A percentile compares a stretch with the other conserved stretches of the same genome.
These are phyloP conservation scores for Thraustochytrium striatum DNA, from an alignment of 352 stramenopile species.

Conservation along the genomic window DNA sequence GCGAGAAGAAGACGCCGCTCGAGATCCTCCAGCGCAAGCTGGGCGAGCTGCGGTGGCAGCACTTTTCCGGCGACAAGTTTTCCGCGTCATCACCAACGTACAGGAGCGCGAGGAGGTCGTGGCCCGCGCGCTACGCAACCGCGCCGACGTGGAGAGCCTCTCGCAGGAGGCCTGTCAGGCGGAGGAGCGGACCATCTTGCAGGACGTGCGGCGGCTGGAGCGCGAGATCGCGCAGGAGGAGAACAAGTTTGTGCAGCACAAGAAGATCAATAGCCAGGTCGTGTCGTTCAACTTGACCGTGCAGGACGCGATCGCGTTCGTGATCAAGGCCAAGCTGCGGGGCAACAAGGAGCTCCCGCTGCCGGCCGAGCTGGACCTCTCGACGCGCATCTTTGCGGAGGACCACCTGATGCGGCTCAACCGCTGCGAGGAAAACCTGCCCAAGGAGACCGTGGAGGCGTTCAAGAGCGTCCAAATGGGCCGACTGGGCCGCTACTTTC, in stretches of 20 bases:
- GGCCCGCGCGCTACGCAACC: neutral
- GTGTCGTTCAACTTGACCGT: constrained; percentile 41
- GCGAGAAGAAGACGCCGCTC: constrained; percentile 34
- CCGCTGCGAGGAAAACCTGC: constrained; percentile 33
- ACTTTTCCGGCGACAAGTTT: constrained; percentile 26
- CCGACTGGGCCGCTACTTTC: neutral
- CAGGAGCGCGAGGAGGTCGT: constrained; percentile 25
- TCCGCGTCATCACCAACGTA: constrained; percentile 34
- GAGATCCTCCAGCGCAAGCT: constrained; percentile 44
- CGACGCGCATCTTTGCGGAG: constrained; percentile 1
- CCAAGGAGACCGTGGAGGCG: neutral
- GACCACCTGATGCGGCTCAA: constrained; percentile 37
- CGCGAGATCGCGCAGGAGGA: constrained; percentile 12
- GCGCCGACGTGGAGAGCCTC: constrained; percentile 2
- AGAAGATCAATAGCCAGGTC: constrained; percentile 23
- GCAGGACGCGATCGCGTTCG: constrained; percentile 34
- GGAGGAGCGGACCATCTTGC: neutral
- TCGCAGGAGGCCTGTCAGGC: neutral
- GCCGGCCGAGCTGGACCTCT: neutral
- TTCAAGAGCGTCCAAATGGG: neutral
- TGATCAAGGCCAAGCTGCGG: constrained; percentile 21
- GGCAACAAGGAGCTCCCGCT: neutral
- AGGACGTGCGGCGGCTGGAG: constrained; percentile 13
- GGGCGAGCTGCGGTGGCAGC: constrained; percentile 2
- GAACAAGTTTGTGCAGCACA: constrained; percentile 13